These are phyloP conservation scores for Microascus cirrosus DNA, from an alignment of 2,329 filamentous ascomycete genomes.

Conservation along the genomic window DNA sequence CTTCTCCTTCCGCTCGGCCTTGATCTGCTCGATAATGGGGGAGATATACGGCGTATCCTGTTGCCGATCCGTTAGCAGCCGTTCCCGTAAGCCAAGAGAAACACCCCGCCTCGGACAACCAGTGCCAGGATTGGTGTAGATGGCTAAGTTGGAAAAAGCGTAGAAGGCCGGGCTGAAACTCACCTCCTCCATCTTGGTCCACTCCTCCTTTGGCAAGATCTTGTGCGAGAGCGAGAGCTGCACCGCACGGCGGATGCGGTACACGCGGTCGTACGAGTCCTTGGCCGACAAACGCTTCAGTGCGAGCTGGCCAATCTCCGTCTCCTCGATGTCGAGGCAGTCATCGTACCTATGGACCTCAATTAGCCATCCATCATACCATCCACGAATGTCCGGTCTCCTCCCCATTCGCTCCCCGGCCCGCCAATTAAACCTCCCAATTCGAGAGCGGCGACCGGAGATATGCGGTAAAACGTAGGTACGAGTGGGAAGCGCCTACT, in stretches of 20 bases:
- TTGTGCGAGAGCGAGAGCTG: slow-evolving; percentile 60
- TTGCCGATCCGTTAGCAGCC: not conserved
- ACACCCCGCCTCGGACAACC: not conserved
- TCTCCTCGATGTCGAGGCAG: slow-evolving; percentile 81
- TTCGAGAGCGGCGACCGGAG: not conserved
- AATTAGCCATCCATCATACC: not conserved
- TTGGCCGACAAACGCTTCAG: slow-evolving; percentile 83
- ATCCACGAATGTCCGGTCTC: not conserved
- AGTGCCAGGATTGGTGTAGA: not conserved
- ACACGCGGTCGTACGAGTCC: slow-evolving; percentile 93
- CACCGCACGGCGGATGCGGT: slow-evolving; percentile 89
- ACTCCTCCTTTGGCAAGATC: slow-evolving; percentile 50
- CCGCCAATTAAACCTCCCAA: not conserved
- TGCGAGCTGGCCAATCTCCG: slow-evolving; percentile 73
- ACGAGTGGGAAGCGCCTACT: not conserved
- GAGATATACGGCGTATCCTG: slow-evolving; percentile 44
- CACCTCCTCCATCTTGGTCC: slow-evolving; percentile 47
- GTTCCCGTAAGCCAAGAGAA: not conserved
- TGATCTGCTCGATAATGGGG: slow-evolving; percentile 39
- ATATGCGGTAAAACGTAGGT: not conserved
- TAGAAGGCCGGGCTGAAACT: slow-evolving; percentile 8
- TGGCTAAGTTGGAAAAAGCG: not conserved
- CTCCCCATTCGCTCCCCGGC: not conserved
- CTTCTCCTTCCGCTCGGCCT: slow-evolving; percentile 39
- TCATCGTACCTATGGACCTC: slow-evolving; percentile 66